Evolutionary conservation across 306 rosid species (phyloP).

Genomic region (Pyrus betulifolia): DNA sequence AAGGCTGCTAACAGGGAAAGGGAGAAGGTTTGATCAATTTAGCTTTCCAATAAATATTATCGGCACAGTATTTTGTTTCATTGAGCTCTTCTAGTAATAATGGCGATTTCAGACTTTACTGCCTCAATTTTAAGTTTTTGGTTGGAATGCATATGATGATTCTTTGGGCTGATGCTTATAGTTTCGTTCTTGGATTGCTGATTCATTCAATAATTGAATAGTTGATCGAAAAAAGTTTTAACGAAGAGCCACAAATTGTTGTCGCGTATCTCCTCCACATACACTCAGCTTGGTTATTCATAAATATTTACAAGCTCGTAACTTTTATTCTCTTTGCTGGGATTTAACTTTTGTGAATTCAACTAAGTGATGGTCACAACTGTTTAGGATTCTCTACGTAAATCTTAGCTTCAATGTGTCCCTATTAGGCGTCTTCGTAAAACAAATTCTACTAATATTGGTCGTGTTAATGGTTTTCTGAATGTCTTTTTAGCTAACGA

Average conservation of each 20-base stretch:
- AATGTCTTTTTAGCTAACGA: not conserved
- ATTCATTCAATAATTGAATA: not conserved
- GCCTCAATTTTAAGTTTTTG: not conserved
- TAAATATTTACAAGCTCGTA: not conserved
- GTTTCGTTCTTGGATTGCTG: not conserved
- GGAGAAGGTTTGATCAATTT: slow-evolving; percentile 30
- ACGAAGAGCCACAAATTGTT: not conserved
- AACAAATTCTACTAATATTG: not conserved
- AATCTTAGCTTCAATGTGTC: not conserved
- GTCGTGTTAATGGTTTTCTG: not conserved
- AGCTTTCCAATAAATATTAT: not conserved
- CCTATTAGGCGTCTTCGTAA: not conserved
- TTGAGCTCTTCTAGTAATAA: not conserved
- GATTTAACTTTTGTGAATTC: not conserved
- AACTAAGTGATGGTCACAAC: not conserved
- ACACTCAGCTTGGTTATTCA: not conserved
- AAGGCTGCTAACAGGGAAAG: slow-evolving; percentile 32
- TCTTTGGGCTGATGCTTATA: not conserved
- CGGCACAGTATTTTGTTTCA: not conserved
- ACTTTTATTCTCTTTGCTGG: not conserved
- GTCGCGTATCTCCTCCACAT: not conserved
- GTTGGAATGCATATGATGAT: not conserved
- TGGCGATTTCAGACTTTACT: not conserved
- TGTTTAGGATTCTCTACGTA: not conserved
- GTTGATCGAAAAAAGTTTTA: not conserved